Evolutionary conservation across 2,329 filamentous ascomycete genomes (phyloP).

Genomic region (Aspergillus pseudoviridinutans): DNA sequence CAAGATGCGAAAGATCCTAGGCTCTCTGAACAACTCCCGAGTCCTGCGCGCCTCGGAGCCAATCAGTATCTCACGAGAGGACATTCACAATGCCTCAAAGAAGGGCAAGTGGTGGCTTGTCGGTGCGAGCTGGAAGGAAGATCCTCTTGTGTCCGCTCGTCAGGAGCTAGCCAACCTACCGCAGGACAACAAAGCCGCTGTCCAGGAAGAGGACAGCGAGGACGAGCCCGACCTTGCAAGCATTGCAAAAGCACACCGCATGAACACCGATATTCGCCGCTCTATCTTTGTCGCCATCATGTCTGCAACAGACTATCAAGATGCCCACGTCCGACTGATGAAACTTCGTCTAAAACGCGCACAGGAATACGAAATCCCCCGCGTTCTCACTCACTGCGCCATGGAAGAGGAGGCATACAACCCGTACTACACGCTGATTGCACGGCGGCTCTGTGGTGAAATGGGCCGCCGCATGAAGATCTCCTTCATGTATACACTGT

Average conservation of each 20-base stretch:
- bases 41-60: slow-evolving; percentile 73
- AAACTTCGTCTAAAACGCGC: slow-evolving; percentile 82
- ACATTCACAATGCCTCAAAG: slow-evolving; percentile 78
- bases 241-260: slow-evolving; percentile 74
- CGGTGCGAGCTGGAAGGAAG: slow-evolving; percentile 76
- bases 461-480: slow-evolving; percentile 70
- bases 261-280: slow-evolving; percentile 80
- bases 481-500: slow-evolving; percentile 81
- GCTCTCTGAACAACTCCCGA: slow-evolving; percentile 63
- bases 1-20: slow-evolving; percentile 83
- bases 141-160: slow-evolving; percentile 34
- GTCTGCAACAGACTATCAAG: slow-evolving; percentile 76
- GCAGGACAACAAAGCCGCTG: slow-evolving; percentile 6
- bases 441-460: slow-evolving; percentile 65
- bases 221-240: slow-evolving; percentile 61
- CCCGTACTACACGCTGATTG: slow-evolving; percentile 86
- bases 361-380: slow-evolving; percentile 80
- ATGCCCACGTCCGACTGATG: slow-evolving; percentile 73
- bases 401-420: slow-evolving; percentile 83
- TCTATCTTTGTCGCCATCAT: slow-evolving; percentile 93
- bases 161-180: slow-evolving; percentile 26
- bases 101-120: slow-evolving; percentile 98
- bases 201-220: slow-evolving; percentile 27
- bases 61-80: slow-evolving; percentile 72
- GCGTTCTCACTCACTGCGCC: slow-evolving; percentile 81